Base-by-base conservation (phyloP, 1,284 basidiomycete species). In the Leccinum variabile region DNA sequence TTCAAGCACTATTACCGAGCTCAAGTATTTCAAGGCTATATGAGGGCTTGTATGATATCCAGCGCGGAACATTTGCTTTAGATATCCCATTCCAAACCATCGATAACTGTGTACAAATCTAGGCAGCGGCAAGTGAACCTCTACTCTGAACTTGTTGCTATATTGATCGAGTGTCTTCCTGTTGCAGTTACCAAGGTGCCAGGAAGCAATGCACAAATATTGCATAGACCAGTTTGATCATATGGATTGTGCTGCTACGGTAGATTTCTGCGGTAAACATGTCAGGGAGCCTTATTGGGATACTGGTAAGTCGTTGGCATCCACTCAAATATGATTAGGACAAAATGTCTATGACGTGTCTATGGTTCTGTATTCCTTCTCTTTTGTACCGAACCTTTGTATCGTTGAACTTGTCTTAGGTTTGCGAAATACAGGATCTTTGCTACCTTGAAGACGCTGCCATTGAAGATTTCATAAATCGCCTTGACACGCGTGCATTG, bases 311-410 rank as follows among this genome's bases (percentile, higher is more conserved):
- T 67, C 28, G 25, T 28, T 39, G 59, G 25, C 25, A 54, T 49
- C 30, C 2, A 54, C 32, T 57, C 37, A 33, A 46, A 30, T 28
- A 3, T 64, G 1, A 44, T 49, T 33, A 87, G 86, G 84, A 3
- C 76, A 82, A 54, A 89, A 88, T 68, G 80, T 83, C 8, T 92
- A 92, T 72, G 90, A 92, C 70, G 83, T 92, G 56, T 88, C 87
- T 44, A 90, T 88, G 82, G 84, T 80, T 64, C 11, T 56, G 70
- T 60, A 18, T 54, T 35, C 61, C 39, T 49, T 72, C 35, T 53
- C 18, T 37, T 18, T 60, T n/a, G 28, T 16, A 28, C 30, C 11
- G 9, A 8, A 35, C 3, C n/a, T 58, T 59, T 33, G 10, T 10
- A 54, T 55, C 18, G 41, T 46, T 58, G 58, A 61, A 32, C 22